phyloP scores from a whole-genome alignment of 2,329 filamentous ascomycete genomes.

The Scopulariopsis brevicaulis region DNA sequence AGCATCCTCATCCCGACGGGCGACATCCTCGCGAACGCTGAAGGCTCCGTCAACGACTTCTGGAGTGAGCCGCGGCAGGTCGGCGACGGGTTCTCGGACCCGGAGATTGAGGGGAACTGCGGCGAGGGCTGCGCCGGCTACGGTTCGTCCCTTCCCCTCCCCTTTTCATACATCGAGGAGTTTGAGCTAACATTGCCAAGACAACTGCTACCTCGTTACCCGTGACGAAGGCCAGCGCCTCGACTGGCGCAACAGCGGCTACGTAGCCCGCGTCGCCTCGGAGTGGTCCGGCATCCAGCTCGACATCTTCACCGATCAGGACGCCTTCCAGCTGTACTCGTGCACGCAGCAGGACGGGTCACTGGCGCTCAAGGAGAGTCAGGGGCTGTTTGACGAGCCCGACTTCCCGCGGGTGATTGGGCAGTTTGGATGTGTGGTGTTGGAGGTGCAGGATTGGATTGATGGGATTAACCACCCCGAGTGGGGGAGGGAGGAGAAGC shows the following conservation, averaged over 20 bases:
- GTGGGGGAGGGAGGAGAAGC: conserved; percentile 59
- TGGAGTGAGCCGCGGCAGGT: conserved; percentile 75
- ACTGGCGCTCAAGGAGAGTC: conserved; percentile 56
- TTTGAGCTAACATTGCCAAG: conserved; percentile 16
- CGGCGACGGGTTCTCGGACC: conserved; percentile 53
- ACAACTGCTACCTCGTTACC: conserved; percentile 60
- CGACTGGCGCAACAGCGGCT: conserved; percentile 51
- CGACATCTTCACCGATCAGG: conserved; percentile 73
- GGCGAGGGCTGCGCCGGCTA: conserved; percentile 77
- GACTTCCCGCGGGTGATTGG: conserved; percentile 51
- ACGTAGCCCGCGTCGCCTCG: conserved; percentile 57
- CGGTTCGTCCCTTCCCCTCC: conserved; percentile 36
- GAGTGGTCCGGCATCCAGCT: conserved; percentile 73
- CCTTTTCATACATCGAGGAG: background rate
- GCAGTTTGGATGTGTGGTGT: conserved; percentile 74
- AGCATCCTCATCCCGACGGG: conserved; percentile 66
- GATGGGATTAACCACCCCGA: conserved; percentile 86
- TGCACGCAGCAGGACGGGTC: conserved; percentile 69
- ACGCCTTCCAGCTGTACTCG: conserved; percentile 79
- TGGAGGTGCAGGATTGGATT: conserved; percentile 91
- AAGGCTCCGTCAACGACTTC: conserved; percentile 65
- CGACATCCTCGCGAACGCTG: conserved; percentile 57
- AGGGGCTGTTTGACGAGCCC: conserved; percentile 46
- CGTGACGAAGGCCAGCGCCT: conserved; percentile 43
- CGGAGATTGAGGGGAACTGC: conserved; percentile 60